These are phyloP conservation scores for Mycena amicta DNA, from an alignment of 768 basidiomycete genomes.

Conservation along the genomic window DNA sequence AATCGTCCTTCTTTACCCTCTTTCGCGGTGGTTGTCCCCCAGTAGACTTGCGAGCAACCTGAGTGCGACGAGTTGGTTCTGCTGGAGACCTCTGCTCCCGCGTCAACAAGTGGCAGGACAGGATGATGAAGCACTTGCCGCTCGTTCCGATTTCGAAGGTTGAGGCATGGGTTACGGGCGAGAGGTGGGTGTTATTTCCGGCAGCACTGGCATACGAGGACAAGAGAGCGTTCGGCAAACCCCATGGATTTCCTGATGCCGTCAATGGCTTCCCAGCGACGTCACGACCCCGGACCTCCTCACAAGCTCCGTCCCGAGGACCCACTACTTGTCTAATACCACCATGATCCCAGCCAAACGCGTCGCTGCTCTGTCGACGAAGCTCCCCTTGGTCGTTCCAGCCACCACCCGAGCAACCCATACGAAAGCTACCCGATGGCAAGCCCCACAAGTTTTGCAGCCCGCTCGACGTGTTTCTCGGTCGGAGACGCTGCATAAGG, in stretches of 20 bases:
- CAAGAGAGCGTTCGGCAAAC: too few species aligned
- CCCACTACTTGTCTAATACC: background rate
- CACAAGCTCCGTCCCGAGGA: constrained; percentile 15
- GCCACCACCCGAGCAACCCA: constrained; percentile 9
- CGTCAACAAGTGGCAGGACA: too few species aligned
- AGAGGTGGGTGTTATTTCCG: background rate
- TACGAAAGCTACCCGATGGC: constrained; percentile 13
- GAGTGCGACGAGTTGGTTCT: constrained; percentile 2
- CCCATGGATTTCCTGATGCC: too few species aligned
- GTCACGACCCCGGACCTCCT: background rate
- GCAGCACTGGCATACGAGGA: background rate
- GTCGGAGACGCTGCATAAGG: background rate
- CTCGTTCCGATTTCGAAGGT: too few species aligned
- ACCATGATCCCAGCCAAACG: constrained; percentile 43
- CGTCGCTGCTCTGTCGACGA: constrained; percentile 31
- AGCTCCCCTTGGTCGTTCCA: constrained; percentile 20
- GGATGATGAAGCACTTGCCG: too few species aligned
- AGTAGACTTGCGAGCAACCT: constrained; percentile 19
- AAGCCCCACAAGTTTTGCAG: background rate
- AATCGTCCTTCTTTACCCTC: background rate
- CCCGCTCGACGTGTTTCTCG: constrained; percentile 10
- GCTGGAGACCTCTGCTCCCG: too few species aligned
- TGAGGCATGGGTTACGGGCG: background rate
- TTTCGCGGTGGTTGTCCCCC: constrained; percentile 9
- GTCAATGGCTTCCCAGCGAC: too few species aligned